Percentiles rank a stretch among this genome's conserved stretches.
Conservation (phyloP, 1,284 basidiomycete genomes). For the Ganoderma multipileum region DNA sequence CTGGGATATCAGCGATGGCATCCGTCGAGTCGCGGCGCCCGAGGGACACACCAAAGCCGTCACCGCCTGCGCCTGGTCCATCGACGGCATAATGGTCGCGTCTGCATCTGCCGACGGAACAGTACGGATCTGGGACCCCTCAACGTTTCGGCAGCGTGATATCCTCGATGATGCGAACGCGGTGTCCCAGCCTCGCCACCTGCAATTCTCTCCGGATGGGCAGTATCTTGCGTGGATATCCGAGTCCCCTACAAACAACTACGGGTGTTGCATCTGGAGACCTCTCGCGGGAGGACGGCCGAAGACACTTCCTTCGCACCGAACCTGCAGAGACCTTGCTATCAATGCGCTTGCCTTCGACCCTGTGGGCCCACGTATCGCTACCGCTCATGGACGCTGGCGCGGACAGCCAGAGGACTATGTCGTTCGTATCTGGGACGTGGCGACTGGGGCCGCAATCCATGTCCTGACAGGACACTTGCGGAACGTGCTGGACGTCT, state of each 20-base stretch:
- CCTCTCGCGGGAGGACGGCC: background rate
- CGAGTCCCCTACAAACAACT: too few species aligned
- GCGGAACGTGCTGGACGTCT: background rate
- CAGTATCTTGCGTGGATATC: background rate
- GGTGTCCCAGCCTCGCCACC: background rate
- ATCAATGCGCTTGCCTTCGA: background rate
- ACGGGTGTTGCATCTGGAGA: background rate
- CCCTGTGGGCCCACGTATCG: background rate
- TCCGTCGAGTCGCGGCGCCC: background rate
- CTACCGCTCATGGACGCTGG: background rate
- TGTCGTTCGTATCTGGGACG: background rate
- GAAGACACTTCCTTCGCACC: background rate
- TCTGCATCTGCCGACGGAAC: background rate
- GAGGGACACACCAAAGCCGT: background rate
- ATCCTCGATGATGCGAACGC: background rate
- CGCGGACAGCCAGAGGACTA: background rate
- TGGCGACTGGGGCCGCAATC: background rate
- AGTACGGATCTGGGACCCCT: background rate
- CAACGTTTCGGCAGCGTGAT: background rate
- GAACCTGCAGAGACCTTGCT: too few species aligned
- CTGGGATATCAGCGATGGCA: background rate
- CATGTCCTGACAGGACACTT: background rate
- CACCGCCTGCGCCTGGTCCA: background rate
- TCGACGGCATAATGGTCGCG: background rate
- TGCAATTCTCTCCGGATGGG: background rate